phyloP scores from a whole-genome alignment of 2,329 filamentous ascomycete genomes.

The Venturia effusa region DNA sequence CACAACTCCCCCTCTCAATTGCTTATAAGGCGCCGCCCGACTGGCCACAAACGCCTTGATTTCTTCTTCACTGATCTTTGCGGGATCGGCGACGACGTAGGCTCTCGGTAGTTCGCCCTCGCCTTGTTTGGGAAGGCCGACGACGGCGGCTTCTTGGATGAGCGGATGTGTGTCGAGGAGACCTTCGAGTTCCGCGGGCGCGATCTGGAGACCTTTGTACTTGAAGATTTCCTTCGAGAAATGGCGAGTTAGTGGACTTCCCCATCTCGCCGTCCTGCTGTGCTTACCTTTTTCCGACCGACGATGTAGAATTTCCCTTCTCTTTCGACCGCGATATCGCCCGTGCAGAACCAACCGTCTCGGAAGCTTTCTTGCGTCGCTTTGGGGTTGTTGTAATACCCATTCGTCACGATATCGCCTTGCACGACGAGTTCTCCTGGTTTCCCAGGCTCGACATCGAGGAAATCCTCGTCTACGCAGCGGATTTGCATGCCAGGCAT shows the following conservation, averaged over 20 bases:
- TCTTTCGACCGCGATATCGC: conserved; percentile 29
- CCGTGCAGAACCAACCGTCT: conserved; percentile 33
- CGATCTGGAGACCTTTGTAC: conserved; percentile 39
- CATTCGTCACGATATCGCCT: conserved; percentile 22
- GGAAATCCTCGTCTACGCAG: conserved; percentile 6
- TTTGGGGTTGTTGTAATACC: conserved; percentile 26
- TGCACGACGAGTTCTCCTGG: conserved; percentile 18
- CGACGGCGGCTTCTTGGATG: conserved; percentile 36
- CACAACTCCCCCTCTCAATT: conserved; percentile 20
- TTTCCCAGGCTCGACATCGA: conserved; percentile 18
- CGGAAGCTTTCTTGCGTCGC: conserved; percentile 23
- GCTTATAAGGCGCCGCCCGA: conserved; percentile 28
- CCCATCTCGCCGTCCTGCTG: background rate
- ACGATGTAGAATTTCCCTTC: conserved; percentile 29
- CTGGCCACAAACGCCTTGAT: conserved; percentile 21
- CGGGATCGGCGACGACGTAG: conserved; percentile 28
- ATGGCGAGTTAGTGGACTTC: background rate
- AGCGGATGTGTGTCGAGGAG: conserved; percentile 30
- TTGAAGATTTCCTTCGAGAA: conserved; percentile 31
- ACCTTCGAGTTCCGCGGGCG: conserved; percentile 38
- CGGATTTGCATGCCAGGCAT: conserved; percentile 24
- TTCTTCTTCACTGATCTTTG: conserved; percentile 15
- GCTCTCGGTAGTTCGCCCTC: conserved; percentile 28
- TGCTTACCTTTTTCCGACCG: conserved; percentile 29
- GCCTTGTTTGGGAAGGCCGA: conserved; percentile 23